Conservation (phyloP, 2,329 filamentous ascomycete species). For the Penicillium sp. region DNA sequence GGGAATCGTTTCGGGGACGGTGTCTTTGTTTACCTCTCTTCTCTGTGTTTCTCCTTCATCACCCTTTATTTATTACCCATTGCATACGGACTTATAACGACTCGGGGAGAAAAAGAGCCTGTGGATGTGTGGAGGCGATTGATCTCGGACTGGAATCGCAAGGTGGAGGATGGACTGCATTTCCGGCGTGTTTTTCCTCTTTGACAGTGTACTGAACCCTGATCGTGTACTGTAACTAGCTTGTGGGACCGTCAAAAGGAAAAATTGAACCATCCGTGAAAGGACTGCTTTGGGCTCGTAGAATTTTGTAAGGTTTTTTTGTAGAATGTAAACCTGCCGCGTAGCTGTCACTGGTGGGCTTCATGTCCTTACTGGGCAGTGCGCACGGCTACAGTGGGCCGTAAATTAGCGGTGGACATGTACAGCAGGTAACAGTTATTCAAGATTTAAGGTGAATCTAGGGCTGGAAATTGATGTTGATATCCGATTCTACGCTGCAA, state of each 20-base stretch:
- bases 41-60: not conserved
- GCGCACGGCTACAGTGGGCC: not conserved
- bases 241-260: conserved; percentile 22
- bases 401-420: not conserved
- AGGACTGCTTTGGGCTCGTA: not conserved
- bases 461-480: no score
- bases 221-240: conserved; percentile 25
- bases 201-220: conserved; percentile 17
- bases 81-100: conserved; percentile 21
- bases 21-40: conserved; percentile 9
- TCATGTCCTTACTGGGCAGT: not conserved
- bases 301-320: not conserved
- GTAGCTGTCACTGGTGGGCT: not conserved
- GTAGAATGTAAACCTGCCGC: not conserved
- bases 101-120: conserved; percentile 13
- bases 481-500: no score
- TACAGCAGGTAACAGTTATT: not conserved
- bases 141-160: not conserved
- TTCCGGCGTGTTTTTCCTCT: conserved; percentile 21
- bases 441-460: not conserved
- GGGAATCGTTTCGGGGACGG: conserved; percentile 15
- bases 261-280: conserved; percentile 27
- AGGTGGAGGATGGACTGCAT: conserved; percentile 3
- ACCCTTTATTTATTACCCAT: not conserved
- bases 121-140: not conserved